Base-by-base conservation (phyloP, 192 early-diverging fungal species). In the Dissophora ornata region DNA sequence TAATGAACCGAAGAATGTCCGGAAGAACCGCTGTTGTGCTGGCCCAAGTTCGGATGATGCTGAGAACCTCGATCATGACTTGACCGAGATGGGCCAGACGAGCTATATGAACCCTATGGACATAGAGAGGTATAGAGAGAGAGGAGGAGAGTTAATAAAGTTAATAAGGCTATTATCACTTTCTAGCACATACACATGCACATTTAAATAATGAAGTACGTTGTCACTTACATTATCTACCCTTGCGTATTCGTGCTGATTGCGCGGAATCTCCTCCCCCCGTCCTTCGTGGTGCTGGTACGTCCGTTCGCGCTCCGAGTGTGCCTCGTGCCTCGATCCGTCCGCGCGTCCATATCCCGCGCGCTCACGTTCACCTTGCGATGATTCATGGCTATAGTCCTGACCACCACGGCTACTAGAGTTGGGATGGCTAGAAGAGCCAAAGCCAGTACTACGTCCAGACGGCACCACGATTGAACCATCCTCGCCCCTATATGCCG, bases 201-300 rank as follows among this genome's bases (percentile, higher is more conserved):
- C n/a, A n/a, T n/a, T n/a, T n/a, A n/a, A n/a, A n/a, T n/a, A n/a
- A n/a, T n/a, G n/a, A n/a, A n/a, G n/a, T n/a, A n/a, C n/a, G n/a
- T n/a, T n/a, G n/a, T 38, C 13, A 11, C 68, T 70, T 70, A 70
- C 68, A 40, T 70, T 70, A 42, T 70, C 68, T 11, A 50, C 24
- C 21, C 36, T 47, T 36, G 42, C 36, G 36, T 56, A 70, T 1
- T 70, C 68, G 21, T 55, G 51, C 33, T 70, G 68, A 7, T 42
- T n/a, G 3, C 68, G 58, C 19, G 58, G 0, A 7, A 36, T 9
- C 22, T 70, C 68, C 6, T 62, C 68, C 4, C 18, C 38, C 8
- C 49, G 57, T 54, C 47, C 56, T 50, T 59, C 67, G 12, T 56
- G 57, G 40, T 56, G 56, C 13, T 48, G 58, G 24, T 54, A 42